Conservation (phyloP, 495 filamentous ascomycete species). For the Podospora pseudopauciseta region DNA sequence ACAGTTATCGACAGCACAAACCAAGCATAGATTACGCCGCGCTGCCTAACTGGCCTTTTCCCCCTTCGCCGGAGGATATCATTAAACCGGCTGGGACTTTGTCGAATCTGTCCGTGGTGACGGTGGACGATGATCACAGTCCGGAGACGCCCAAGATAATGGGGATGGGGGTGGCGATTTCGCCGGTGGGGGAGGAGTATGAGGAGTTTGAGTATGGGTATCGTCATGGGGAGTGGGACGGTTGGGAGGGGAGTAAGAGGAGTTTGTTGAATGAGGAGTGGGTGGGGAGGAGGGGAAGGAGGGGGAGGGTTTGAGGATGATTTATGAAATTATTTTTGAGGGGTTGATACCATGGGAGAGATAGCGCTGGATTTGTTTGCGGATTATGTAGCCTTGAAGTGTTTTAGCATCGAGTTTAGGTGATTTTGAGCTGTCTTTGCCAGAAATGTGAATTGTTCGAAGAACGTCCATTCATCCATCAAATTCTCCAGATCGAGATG, state of each 20-base stretch:
- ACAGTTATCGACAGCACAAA: background rate
- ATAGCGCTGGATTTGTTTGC: background rate
- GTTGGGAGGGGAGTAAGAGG: background rate
- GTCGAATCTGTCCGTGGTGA: background rate
- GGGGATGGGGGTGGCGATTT: background rate
- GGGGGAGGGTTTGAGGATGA: background rate
- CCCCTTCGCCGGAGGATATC: background rate
- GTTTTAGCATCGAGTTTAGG: too few species aligned
- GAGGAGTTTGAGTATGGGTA: background rate
- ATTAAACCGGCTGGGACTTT: background rate
- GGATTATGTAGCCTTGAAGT: too few species aligned
- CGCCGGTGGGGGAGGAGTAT: background rate
- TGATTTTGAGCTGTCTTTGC: too few species aligned
- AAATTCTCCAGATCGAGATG: too few species aligned
- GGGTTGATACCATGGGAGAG: background rate
- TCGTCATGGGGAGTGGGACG: background rate
- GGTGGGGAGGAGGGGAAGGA: background rate
- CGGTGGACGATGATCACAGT: background rate
- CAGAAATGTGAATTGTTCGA: too few species aligned
- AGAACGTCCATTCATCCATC: too few species aligned
- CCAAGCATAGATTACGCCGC: background rate
- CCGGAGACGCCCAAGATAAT: background rate
- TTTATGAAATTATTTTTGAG: background rate
- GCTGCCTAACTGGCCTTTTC: background rate
- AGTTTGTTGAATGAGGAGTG: slow-evolving; percentile 9